A percentile compares a stretch with the other conserved stretches of the same genome.
Conservation (phyloP, 768 basidiomycete genomes). For the Auriscalpium microsporum region DNA sequence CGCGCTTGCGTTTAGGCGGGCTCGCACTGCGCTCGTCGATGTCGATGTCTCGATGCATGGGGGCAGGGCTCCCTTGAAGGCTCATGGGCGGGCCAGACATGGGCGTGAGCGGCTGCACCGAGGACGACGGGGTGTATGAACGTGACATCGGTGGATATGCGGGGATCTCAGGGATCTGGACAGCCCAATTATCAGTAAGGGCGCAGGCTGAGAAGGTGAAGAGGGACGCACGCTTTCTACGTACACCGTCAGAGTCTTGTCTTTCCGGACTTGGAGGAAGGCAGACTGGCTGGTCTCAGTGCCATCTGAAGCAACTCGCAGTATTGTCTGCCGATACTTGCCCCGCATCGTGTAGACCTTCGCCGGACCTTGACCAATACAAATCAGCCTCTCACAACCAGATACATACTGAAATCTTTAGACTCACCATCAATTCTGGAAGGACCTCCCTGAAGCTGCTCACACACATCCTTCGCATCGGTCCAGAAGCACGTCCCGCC, state of each 20-base stretch:
- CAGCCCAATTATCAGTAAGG: too few species aligned
- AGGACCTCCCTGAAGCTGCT: slow-evolving; percentile 50
- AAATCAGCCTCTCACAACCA: not conserved
- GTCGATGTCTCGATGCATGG: not conserved
- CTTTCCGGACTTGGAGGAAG: slow-evolving; percentile 3
- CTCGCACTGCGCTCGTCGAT: not conserved
- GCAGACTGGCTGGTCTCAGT: slow-evolving; percentile 9
- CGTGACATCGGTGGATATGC: not conserved
- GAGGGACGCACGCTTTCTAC: slow-evolving; percentile 6
- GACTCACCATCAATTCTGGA: slow-evolving; percentile 59
- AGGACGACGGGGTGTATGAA: not conserved
- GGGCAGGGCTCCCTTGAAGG: not conserved
- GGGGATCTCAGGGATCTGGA: not conserved
- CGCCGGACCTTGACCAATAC: slow-evolving; percentile 3
- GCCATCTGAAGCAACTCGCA: slow-evolving; percentile 8
- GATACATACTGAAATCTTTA: not conserved
- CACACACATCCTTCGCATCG: slow-evolving; percentile 54
- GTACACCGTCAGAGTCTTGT: slow-evolving; percentile 6
- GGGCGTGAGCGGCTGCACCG: slow-evolving; percentile 4
- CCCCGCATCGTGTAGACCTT: slow-evolving; percentile 12
- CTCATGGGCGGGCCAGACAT: not conserved
- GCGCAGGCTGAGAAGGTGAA: not conserved
- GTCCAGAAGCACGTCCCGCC: slow-evolving; percentile 55
- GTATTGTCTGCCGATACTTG: slow-evolving; percentile 11
- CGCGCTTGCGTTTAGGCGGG: too few species aligned